Percentiles rank a stretch among this genome's conserved stretches.
These are phyloP conservation scores for Cutaneotrichosporon sp. DNA, from an alignment of 1,284 basidiomycete species.

Conservation along the genomic window DNA sequence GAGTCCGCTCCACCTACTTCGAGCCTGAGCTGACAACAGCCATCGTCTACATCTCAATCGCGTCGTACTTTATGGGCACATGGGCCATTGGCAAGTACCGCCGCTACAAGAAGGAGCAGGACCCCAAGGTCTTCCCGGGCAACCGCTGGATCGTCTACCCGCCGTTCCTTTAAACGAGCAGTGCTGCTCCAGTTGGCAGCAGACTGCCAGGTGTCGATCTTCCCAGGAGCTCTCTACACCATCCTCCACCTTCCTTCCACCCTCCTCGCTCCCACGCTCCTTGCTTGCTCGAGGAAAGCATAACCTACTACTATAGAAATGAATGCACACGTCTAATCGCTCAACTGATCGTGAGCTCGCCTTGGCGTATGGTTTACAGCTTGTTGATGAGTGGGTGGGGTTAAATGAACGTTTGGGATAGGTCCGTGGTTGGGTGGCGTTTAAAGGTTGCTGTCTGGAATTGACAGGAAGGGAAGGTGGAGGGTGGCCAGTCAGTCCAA, in stretches of 20 bases:
- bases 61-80: constrained; percentile 69
- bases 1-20: constrained; percentile 40
- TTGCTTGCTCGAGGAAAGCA: neutral
- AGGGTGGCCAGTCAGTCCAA: too few relatives aligned
- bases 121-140: constrained; percentile 60
- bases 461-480: too few relatives aligned
- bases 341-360: neutral
- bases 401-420: neutral
- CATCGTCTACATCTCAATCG: constrained; percentile 69
- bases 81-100: constrained; percentile 94
- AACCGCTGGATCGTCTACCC: constrained; percentile 40
- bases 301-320: neutral
- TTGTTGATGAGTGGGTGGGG: neutral
- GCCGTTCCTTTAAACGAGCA: constrained; percentile 11
- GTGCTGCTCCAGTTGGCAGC: neutral
- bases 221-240: neutral
- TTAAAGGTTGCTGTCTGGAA: neutral
- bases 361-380: too few relatives aligned
- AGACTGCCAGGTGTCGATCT: neutral
- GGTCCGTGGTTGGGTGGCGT: neutral
- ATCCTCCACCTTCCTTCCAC: neutral
- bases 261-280: neutral
- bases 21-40: constrained; percentile 54
- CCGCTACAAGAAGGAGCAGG: constrained; percentile 91
- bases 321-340: neutral